A percentile compares a stretch with the other conserved stretches of the same genome.
Evolutionary conservation across 768 basidiomycete species (phyloP).

Genomic region (Trametes sanguinea): DNA sequence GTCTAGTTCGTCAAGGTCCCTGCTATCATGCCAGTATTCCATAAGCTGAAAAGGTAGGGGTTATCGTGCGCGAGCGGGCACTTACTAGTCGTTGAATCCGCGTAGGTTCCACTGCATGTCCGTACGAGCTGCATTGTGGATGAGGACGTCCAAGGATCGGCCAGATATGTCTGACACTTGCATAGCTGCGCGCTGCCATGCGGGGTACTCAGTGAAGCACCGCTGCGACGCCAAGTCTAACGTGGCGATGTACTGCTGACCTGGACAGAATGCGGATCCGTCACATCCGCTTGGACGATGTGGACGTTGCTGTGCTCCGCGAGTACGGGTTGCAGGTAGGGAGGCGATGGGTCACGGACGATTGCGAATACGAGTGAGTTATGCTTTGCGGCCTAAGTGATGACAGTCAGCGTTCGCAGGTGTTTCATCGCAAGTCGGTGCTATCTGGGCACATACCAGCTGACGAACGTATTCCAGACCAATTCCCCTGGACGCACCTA

Average conservation of each 20-base stretch:
- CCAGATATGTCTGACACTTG: neutral
- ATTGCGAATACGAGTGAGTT: conserved; percentile 27
- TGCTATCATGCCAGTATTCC: neutral
- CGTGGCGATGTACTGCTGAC: conserved; percentile 16
- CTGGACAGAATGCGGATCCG: conserved; percentile 31
- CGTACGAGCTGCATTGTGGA: conserved; percentile 3
- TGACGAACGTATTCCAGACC: conserved; percentile 10
- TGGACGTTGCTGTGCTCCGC: conserved; percentile 31
- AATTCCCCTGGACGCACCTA: conserved; percentile 16
- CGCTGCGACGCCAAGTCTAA: too few species aligned
- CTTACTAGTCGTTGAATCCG: conserved; percentile 8
- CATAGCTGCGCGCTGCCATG: conserved; percentile 19
- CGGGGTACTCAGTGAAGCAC: conserved; percentile 11
- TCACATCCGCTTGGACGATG: conserved; percentile 40
- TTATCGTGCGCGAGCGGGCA: too few species aligned
- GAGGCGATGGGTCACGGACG: conserved; percentile 20
- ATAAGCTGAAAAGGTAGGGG: too few species aligned
- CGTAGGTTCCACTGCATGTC: neutral
- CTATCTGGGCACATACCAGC: neutral
- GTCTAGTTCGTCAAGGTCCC: conserved; percentile 17
- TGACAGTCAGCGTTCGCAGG: neutral
- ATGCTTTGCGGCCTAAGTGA: conserved; percentile 6
- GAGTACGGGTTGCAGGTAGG: conserved; percentile 12
- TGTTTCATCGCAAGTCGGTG: neutral
- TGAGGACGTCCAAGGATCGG: neutral